Evolutionary conservation across 208 protist species (phyloP).

Genomic region (Trypanosoma conorhini): DNA sequence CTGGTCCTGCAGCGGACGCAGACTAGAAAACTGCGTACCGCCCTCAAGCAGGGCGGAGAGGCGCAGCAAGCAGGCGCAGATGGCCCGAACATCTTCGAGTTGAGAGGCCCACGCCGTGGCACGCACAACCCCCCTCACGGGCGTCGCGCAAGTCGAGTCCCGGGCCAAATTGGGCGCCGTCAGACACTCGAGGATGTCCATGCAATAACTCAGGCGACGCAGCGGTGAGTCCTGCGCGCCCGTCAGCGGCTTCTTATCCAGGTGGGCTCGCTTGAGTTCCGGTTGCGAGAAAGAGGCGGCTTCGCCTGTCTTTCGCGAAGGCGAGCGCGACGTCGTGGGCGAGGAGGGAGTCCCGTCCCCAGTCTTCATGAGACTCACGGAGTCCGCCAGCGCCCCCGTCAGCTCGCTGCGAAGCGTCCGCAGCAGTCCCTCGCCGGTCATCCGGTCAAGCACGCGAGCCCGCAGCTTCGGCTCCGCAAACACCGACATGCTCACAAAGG

Average conservation of each 20-base stretch:
- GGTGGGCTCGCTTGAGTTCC: background rate
- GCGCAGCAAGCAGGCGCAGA: constrained; percentile 55
- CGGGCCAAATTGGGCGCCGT: constrained; percentile 64
- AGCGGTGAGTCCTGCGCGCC: constrained; percentile 1
- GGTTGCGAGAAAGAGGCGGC: background rate
- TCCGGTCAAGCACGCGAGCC: constrained; percentile 66
- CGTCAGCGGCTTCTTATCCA: constrained; percentile 24
- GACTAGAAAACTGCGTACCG: background rate
- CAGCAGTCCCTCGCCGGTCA: constrained; percentile 70
- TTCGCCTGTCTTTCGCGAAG: background rate
- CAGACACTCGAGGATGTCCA: constrained; percentile 71
- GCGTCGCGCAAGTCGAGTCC: constrained; percentile 31
- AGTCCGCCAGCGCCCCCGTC: background rate
- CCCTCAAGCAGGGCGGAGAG: constrained; percentile 7
- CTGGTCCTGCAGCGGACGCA: constrained; percentile 50
- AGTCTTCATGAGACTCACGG: background rate
- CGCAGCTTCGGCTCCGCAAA: constrained; percentile 65
- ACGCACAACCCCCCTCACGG: constrained; percentile 41
- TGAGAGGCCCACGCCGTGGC: constrained; percentile 68
- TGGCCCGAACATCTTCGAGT: constrained; percentile 41
- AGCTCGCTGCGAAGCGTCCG: constrained; percentile 55
- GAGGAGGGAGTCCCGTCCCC: too few species aligned
- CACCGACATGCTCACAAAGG: constrained; percentile 62
- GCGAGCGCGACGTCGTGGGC: background rate
- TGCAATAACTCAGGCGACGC: constrained; percentile 59